Base-by-base conservation (phyloP, 495 filamentous ascomycete species). In the Terfezia claveryi region DNA sequence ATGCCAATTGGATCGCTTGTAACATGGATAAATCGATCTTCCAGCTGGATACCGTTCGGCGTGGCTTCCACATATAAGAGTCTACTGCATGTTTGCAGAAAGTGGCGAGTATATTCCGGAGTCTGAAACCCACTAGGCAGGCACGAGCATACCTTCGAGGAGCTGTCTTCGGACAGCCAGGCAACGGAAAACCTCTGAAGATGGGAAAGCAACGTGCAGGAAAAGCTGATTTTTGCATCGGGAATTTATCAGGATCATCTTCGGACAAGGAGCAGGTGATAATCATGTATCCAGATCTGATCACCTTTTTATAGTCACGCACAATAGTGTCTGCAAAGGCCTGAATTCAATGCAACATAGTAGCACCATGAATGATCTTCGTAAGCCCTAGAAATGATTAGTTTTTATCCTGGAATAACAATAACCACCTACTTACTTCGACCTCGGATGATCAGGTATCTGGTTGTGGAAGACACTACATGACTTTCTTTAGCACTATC, bases 221-320 rank as follows among this genome's bases (percentile, higher is more conserved):
- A 95, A 95, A 95, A 88, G 27, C 88, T 87, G 65, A 95, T 94
- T 67, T 89, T 80, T 23, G 86, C 87, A 59, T 94, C 84, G 1
- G 88, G 87, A 51, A 91, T 72, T 77, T 78, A 69, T 89, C 81
- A 23, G 79, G 36, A 94, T 71, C 87, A 95, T 94, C 17, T 70
- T 73, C 2, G 88, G n/a, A 94, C 84, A n/a, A 95, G 72, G 10
- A 93, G 71, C 14, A 95, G 73, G 64, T 95, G 88, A 63, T 95
- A 95, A 65, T 95, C 88, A 67, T 95, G 84, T 56, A 95, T 72
- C 88, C 88, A 95, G 56, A 95, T 83, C 38, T 79, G 77, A 67
- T 95, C 88, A 27, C 84, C 5, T 81, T 78, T 68, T 93, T 93
- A 78, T 88, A 95, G 68, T 85, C 83, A 67, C 80, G 80, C 36